Conservation (phyloP, 805 yeast species). For the Yueomyces sp. region DNA sequence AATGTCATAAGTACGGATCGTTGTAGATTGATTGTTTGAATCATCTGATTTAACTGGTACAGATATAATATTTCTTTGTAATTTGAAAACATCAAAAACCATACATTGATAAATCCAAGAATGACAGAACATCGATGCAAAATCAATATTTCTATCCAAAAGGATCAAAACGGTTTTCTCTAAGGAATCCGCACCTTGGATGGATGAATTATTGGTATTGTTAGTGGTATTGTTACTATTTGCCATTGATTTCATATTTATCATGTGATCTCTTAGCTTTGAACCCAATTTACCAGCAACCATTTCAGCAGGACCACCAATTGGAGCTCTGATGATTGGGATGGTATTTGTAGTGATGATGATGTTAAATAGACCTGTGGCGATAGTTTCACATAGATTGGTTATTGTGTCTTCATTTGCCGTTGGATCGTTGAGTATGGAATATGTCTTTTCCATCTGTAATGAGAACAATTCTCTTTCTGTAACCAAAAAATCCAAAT, state of each 20-base stretch:
- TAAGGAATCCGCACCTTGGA: slow-evolving; percentile 17
- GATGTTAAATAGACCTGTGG: slow-evolving; percentile 69
- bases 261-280: slow-evolving; percentile 72
- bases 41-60: slow-evolving; percentile 31
- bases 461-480: slow-evolving; percentile 84
- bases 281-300: slow-evolving; percentile 80
- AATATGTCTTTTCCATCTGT: slow-evolving; percentile 53
- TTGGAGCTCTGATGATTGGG: slow-evolving; percentile 83
- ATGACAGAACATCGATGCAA: slow-evolving; percentile 89
- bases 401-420: slow-evolving; percentile 69
- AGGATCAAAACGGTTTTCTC: slow-evolving; percentile 69
- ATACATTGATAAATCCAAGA: slow-evolving; percentile 97
- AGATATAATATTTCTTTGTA: slow-evolving; percentile 71
- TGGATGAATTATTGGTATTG: slow-evolving; percentile 8
- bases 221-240: slow-evolving; percentile 10
- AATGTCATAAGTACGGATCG: slow-evolving; percentile 48
- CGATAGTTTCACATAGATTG: slow-evolving; percentile 49
- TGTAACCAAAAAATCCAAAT: slow-evolving; percentile 79
- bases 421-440: slow-evolving; percentile 53
- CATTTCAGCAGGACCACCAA: slow-evolving; percentile 91
- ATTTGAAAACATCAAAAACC: slow-evolving; percentile 80
- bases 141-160: slow-evolving; percentile 79
- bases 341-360: slow-evolving; percentile 65
- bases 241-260: slow-evolving; percentile 36
- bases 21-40: slow-evolving; percentile 3